phyloP scores from a whole-genome alignment of 1,284 basidiomycete genomes.

The Puccinia horiana region DNA sequence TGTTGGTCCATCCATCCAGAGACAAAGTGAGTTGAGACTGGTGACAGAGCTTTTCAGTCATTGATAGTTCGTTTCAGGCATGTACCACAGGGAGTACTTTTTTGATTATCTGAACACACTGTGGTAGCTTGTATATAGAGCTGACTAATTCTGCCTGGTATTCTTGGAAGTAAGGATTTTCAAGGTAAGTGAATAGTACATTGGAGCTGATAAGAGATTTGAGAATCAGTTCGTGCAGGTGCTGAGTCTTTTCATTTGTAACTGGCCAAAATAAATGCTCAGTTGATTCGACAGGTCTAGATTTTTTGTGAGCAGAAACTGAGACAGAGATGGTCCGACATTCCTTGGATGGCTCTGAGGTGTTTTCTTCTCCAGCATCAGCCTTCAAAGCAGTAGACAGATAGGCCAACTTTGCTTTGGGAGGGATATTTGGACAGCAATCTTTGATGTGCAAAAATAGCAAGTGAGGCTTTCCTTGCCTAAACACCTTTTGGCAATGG shows the following conservation, averaged over 20 bases:
- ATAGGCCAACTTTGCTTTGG: no score
- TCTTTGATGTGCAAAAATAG: no score
- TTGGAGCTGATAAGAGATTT: slow-evolving; percentile 6
- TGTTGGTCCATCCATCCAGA: neutral
- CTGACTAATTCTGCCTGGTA: slow-evolving; percentile 7
- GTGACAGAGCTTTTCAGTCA: neutral
- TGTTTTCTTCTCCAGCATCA: no score
- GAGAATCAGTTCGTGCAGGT: neutral
- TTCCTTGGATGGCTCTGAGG: no score
- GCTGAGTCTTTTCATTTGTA: neutral
- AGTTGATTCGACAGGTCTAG: neutral
- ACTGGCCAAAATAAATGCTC: neutral
- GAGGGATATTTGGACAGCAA: no score
- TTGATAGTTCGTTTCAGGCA: neutral
- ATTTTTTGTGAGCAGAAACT: no score
- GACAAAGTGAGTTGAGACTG: slow-evolving; percentile 12
- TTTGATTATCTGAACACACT: neutral
- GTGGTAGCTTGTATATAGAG: neutral
- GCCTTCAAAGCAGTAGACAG: no score
- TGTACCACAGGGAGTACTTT: slow-evolving; percentile 18
- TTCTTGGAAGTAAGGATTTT: slow-evolving; percentile 25
- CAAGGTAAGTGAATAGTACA: neutral
- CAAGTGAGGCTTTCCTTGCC: no score
- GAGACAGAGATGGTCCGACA: no score
- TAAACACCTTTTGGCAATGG: no score